Evolutionary conservation across 1,139 yeast genomes (phyloP).

Genomic region (Candida tetrigidarum): DNA sequence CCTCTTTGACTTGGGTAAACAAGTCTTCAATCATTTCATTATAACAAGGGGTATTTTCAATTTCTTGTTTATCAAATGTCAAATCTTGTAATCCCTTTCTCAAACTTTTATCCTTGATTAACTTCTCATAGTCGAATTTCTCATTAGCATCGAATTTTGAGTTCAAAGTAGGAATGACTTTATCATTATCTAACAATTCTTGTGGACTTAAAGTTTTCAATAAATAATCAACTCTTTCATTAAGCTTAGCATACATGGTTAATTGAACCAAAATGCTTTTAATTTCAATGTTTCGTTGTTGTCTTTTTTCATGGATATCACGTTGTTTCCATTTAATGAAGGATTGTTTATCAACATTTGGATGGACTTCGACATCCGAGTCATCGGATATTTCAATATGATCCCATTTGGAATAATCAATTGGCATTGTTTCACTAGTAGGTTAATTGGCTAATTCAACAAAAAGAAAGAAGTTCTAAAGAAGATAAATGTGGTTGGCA

Average conservation of each 20-base stretch:
- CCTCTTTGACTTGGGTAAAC: conserved; percentile 68
- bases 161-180: conserved; percentile 48
- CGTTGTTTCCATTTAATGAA: conserved; percentile 97
- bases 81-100: conserved; percentile 51
- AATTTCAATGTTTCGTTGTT: conserved; percentile 76
- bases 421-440: conserved; percentile 50
- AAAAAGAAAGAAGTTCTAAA: not conserved
- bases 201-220: conserved; percentile 43
- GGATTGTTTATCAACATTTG: conserved; percentile 93
- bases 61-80: conserved; percentile 49
- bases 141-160: conserved; percentile 60
- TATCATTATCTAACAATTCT: conserved; percentile 35
- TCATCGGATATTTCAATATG: conserved; percentile 94
- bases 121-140: conserved; percentile 47
- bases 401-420: conserved; percentile 98
- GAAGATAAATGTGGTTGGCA: not conserved
- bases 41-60: conserved; percentile 76
- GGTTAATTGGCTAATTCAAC: not conserved
- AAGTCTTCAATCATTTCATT: conserved; percentile 94
- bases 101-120: conserved; percentile 37
- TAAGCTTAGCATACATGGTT: conserved; percentile 76
- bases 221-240: conserved; percentile 70
- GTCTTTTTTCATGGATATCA: conserved; percentile 93
- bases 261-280: conserved; percentile 72
- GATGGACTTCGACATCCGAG: conserved; percentile 96